Base-by-base conservation (phyloP, 1,139 yeast species). In the Nakaseomyces sp. region DNA sequence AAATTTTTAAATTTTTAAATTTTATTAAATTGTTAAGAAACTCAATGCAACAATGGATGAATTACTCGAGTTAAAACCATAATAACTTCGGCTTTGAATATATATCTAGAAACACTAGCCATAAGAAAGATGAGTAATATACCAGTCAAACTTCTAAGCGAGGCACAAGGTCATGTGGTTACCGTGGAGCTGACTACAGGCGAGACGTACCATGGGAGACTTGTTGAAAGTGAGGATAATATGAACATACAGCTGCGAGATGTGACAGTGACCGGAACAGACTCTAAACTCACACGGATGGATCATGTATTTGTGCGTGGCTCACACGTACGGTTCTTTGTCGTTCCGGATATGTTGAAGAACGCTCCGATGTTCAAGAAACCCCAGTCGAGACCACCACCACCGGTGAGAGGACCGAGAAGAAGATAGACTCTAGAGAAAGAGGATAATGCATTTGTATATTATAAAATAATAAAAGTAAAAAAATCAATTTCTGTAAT, bases 231-330 rank as follows among this genome's bases (percentile, higher is more conserved):
- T 64, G 67, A 56, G 65, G 98, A 91, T 60, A 89, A 83, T 61
- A 91, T 91, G 98, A 91, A 91, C 61, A 77, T 89, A 20, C 94
- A 91, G 50, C 66, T 91, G 42, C 72, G 78, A 53, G 95, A 91
- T 60, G 95, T 85, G 40, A 78, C 85, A 1, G 79, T 84, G 41
- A 88, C 96, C 0, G 78, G 79, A 37, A 66, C 79, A 41, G 82
- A 87, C 44, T 96, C 96, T 2, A 70, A 73, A 38, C 83, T 85
- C 4, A 70, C 82, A 5, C 84, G 83, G 55, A 74, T 87, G 72
- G 88, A 83, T 50, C 89, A 84, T 55, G 95, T 88, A 3, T 89
- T 86, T 61, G 79, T 91, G 3, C 75, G 98, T 56, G 98, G 98
- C 1, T 85, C 95, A 2, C 91, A 85, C 69, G 79, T 91, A 31